Conservation (phyloP, 73 alveolate genomes). For the Tetrahymena elliotti region DNA sequence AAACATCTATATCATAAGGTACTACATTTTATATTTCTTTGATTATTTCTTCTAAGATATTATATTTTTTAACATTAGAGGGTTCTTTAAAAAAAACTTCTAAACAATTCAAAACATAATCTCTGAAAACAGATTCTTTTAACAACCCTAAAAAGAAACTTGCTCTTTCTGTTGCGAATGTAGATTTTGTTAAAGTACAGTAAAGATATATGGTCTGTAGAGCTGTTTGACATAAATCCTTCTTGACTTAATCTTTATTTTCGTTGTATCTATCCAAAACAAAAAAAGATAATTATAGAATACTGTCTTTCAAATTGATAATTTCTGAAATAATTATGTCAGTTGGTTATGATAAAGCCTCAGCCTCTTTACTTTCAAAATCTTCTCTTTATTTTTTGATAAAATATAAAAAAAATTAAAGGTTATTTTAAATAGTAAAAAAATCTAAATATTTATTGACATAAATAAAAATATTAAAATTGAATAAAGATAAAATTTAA, state of each 20-base stretch:
- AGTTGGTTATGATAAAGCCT: neutral
- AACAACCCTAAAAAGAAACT: neutral
- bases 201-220: neutral
- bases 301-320: neutral
- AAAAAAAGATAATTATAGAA: neutral
- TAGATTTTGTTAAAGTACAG: neutral
- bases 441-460: neutral
- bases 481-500: neutral
- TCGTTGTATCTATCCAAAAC: neutral
- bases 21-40: neutral
- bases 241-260: neutral
- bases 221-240: neutral
- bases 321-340: neutral
- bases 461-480: neutral
- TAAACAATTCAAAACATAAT: neutral
- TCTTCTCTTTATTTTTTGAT: neutral
- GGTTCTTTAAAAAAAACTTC: neutral
- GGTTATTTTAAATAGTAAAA: no score
- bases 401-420: no score
- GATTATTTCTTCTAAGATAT: neutral
- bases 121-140: neutral
- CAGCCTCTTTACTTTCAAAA: neutral
- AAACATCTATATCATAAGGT: neutral
- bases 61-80: neutral
- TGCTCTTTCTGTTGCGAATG: neutral